Evolutionary conservation across 441 rosid species (phyloP), one percentile per base, ranked within the genome.

Genomic region (Theobroma grandiflorum): DNA sequence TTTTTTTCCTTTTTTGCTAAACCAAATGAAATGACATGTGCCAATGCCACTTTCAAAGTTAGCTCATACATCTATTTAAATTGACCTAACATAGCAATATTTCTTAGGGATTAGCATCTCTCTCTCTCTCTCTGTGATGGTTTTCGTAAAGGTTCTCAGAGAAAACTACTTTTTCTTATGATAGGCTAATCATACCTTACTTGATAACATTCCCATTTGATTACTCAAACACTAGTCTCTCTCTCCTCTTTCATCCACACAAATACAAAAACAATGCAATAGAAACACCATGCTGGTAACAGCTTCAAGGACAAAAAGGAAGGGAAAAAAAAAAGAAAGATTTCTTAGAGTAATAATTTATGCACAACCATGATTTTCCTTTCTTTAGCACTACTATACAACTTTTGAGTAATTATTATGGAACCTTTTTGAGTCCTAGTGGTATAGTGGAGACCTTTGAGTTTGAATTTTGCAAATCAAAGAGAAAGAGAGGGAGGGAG

Each of bases 121-220:
- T 38, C 2, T 10, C 12, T 1, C 14, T 50, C 55, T 14, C 3
- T 2, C 4, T 6, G 58, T 75, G 49, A 52, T 55, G 45, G 38
- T 38, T n/a, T 9, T 12, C 22, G 15, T 50, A 71, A 82, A 75
- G 76, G 68, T 66, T 52, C 15, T 78, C 70, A 15, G 40, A 53
- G 37, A 75, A 18, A 15, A n/a, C 72, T 15, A 65, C 85, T 77
- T 82, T 57, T 55, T 80, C 26, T 74, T 38, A 82, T 88, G 84
- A 88, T 82, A 77, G 67, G 45, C 81, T 83, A 88, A 85, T 88
- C 76, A 82, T 84, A 81, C 75, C 71, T 66, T 64, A 57, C 69
- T 55, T 71, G 20, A 50, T 26, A 77, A 77, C 42, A 70, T 33
- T 53, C 38, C 5, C 40, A 42, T 74, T 79, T 79, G 16, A 79